Evolutionary conservation across 441 rosid genomes (phyloP), one percentile per base, ranked within the genome.

Genomic region (Euphorbia celastroides): DNA sequence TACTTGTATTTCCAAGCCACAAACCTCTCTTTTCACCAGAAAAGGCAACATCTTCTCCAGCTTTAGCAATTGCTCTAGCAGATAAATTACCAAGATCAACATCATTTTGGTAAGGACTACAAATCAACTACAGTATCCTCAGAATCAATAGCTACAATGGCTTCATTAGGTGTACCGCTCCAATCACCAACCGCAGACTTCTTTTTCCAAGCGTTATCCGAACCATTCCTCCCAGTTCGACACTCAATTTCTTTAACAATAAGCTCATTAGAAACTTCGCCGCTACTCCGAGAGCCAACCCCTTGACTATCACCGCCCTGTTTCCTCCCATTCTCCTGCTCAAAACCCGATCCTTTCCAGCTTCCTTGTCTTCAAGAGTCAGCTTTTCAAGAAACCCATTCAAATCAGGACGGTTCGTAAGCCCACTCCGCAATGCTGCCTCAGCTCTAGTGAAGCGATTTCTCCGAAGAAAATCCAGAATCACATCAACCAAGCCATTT

Each of bases 181-280:
- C 68, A 71, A 61, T 83, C 87, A 60, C 75, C 87, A 61, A 70
- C 70, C 55, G 82, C 78, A 64, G 72, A 77, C 77, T 82, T 76
- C 60, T 78, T 85, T 73, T 76, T 82, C 85, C 79, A 78, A 74
- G 73, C 76, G 77, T 69, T 82, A 74, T 86, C 93, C 67, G 84
- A 80, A 22, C 85, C 90, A 71, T 86, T 86, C 57, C 79, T 78
- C 57, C 72, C 79, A 62, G 82, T 74, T 67, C 89, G 90, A 60
- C 84, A 88, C 66, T 87, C 94, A 60, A 93, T 81, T 74, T 93
- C 97, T 79, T 90, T 90, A 71, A 93, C 93, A 75, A 93, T 83
- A 61, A 93, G 86, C 79, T 93, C 98, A 69, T 82, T 82, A 8
- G 93, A 86, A 66, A 78, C 64, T 50, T 78, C 87, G 31, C 76